Evolutionary conservation across 768 basidiomycete genomes (phyloP).

Genomic region (Gyrodon lividus): DNA sequence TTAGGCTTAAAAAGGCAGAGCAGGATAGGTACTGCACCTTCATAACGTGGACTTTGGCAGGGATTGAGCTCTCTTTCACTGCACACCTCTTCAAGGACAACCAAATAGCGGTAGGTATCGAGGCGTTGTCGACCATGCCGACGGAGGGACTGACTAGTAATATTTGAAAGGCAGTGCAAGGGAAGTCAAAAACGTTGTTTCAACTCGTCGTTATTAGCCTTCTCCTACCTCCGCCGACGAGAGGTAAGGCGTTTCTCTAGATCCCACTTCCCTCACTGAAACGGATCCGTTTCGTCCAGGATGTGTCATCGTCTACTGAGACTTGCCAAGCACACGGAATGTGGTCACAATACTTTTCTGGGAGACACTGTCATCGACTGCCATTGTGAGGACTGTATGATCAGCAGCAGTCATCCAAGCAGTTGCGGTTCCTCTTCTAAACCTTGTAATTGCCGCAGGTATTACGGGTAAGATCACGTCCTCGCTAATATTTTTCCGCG

Average conservation of each 20-base stretch:
- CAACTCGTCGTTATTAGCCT: conserved; percentile 13
- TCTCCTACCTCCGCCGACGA: conserved; percentile 59
- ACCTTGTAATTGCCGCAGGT: conserved; percentile 53
- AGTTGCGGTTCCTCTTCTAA: conserved; percentile 38
- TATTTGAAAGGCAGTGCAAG: conserved; percentile 15
- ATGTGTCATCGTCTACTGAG: conserved; percentile 70
- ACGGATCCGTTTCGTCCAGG: conserved; percentile 12
- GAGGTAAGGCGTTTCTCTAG: conserved; percentile 16
- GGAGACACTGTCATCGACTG: conserved; percentile 55
- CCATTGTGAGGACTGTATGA: conserved; percentile 37
- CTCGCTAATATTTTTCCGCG: background rate
- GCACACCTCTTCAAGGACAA: no score
- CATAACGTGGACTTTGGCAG: no score
- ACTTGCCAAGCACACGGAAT: conserved; percentile 48
- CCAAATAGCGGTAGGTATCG: no score
- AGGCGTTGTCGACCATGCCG: no score
- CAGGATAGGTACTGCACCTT: background rate
- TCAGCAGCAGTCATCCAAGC: conserved; percentile 50
- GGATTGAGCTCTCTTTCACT: no score
- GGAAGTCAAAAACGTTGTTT: conserved; percentile 8
- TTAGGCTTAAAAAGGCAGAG: conserved; percentile 10
- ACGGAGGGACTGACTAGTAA: background rate
- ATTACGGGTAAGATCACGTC: conserved; percentile 43
- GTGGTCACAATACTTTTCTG: conserved; percentile 54
- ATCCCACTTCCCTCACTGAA: conserved; percentile 4